A percentile compares a stretch with the other conserved stretches of the same genome.
phyloP scores from a whole-genome alignment of 495 filamentous ascomycete species.

The Trichocladium uniseriatum region DNA sequence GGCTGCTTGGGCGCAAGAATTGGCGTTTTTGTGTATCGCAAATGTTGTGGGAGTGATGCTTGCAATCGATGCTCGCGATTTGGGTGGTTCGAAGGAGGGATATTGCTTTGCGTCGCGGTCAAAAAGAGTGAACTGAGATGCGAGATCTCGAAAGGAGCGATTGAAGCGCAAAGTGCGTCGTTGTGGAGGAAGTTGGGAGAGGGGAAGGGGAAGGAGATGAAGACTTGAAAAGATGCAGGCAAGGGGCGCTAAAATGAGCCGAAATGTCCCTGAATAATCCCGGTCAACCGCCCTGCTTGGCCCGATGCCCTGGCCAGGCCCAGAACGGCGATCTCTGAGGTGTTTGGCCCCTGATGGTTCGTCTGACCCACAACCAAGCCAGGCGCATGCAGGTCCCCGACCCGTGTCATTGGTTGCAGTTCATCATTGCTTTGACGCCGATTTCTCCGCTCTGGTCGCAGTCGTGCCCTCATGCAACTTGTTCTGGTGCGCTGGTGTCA shows the following conservation, averaged over 20 bases:
- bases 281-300: constrained; percentile 7
- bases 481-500: neutral
- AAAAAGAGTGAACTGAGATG: constrained; percentile 29
- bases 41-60: neutral
- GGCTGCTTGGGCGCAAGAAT: neutral
- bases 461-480: neutral
- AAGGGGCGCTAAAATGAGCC: constrained; percentile 20
- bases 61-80: constrained; percentile 17
- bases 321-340: constrained; percentile 13
- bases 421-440: no score
- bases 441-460: neutral
- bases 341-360: constrained; percentile 11
- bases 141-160: constrained; percentile 29
- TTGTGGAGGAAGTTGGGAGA: constrained; percentile 9
- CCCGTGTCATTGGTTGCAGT: constrained; percentile 14
- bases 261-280: constrained; percentile 14
- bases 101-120: constrained; percentile 10
- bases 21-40: neutral
- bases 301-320: neutral
- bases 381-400: constrained; percentile 20
- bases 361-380: constrained; percentile 9
- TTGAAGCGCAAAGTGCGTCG: constrained; percentile 23
- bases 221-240: constrained; percentile 7
- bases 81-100: no score
- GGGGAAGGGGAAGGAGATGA: constrained; percentile 11